A percentile compares a stretch with the other conserved stretches of the same genome.
Evolutionary conservation across 495 filamentous ascomycete genomes (phyloP).

Genomic region (Daldinia concentrica): DNA sequence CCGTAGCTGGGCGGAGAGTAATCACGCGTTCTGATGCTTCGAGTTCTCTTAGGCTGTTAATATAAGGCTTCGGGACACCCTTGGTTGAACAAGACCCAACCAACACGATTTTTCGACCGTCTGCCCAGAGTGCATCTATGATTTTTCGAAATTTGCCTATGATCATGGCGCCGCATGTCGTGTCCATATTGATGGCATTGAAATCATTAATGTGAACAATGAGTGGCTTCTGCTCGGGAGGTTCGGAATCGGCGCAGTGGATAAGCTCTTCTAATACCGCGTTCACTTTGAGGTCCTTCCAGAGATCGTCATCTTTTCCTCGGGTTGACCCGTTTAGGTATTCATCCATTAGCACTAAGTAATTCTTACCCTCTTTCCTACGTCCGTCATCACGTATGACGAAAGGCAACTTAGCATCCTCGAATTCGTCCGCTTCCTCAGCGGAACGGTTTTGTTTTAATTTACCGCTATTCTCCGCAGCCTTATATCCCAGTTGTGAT

Average conservation of each 20-base stretch:
- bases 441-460: slow-evolving; percentile 26
- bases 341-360: slow-evolving; percentile 41
- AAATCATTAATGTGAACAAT: slow-evolving; percentile 87
- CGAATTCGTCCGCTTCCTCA: slow-evolving; percentile 20
- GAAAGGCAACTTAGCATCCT: slow-evolving; percentile 3
- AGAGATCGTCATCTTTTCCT: slow-evolving; percentile 48
- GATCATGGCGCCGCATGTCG: slow-evolving; percentile 66
- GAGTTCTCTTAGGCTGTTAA: slow-evolving; percentile 46
- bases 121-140: slow-evolving; percentile 73
- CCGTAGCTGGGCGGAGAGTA: not conserved
- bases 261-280: slow-evolving; percentile 53
- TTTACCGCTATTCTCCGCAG: slow-evolving; percentile 54
- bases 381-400: slow-evolving; percentile 25
- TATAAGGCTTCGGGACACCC: slow-evolving; percentile 44
- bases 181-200: slow-evolving; percentile 71
- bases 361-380: slow-evolving; percentile 34
- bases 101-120: slow-evolving; percentile 76
- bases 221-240: slow-evolving; percentile 43
- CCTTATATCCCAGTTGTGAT: slow-evolving; percentile 72
- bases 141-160: slow-evolving; percentile 71
- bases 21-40: slow-evolving; percentile 36
- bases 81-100: slow-evolving; percentile 68
- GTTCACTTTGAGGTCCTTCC: slow-evolving; percentile 56
- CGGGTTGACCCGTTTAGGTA: slow-evolving; percentile 31
- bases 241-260: slow-evolving; percentile 42